Percentiles rank a stretch among this genome's conserved stretches.
phyloP scores from a whole-genome alignment of 768 basidiomycete genomes.

The Russula brevipes region DNA sequence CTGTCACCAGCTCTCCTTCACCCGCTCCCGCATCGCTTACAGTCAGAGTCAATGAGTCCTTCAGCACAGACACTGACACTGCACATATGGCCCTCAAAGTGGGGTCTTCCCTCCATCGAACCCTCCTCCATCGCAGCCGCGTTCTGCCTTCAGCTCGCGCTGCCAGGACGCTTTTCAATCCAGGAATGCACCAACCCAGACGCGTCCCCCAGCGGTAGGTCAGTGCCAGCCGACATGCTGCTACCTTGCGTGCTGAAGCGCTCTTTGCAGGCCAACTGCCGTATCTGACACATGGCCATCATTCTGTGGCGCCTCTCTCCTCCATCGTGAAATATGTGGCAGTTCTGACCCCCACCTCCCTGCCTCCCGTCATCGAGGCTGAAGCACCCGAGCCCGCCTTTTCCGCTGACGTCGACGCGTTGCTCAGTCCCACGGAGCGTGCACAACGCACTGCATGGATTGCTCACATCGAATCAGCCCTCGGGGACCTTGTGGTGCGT shows the following conservation, averaged over 20 bases:
- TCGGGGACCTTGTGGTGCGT: slow-evolving; percentile 71
- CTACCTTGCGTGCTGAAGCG: not conserved
- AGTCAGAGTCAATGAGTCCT: slow-evolving; percentile 10
- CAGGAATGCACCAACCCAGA: slow-evolving; percentile 64
- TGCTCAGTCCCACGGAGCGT: slow-evolving; percentile 42
- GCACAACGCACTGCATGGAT: slow-evolving; percentile 57
- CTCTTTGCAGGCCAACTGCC: slow-evolving; percentile 58
- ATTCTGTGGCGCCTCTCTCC: slow-evolving; percentile 45
- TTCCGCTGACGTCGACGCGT: slow-evolving; percentile 44
- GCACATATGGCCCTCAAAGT: slow-evolving; percentile 67
- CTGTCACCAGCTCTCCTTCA: not conserved
- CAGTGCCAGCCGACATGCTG: slow-evolving; percentile 20
- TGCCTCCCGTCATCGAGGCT: slow-evolving; percentile 28
- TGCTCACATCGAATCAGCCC: slow-evolving; percentile 57
- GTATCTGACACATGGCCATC: slow-evolving; percentile 56
- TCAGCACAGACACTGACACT: slow-evolving; percentile 33
- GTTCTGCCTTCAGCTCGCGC: slow-evolving; percentile 60
- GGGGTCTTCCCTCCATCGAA: slow-evolving; percentile 62
- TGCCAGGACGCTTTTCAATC: slow-evolving; percentile 62
- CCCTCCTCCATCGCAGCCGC: slow-evolving; percentile 59
- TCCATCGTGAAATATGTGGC: slow-evolving; percentile 64
- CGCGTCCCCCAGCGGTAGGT: slow-evolving; percentile 65
- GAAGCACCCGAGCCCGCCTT: slow-evolving; percentile 17
- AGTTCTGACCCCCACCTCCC: slow-evolving; percentile 37
- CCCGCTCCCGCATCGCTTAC: not conserved